phyloP scores from a whole-genome alignment of 495 filamentous ascomycete species.

The Aspergillus leporis region DNA sequence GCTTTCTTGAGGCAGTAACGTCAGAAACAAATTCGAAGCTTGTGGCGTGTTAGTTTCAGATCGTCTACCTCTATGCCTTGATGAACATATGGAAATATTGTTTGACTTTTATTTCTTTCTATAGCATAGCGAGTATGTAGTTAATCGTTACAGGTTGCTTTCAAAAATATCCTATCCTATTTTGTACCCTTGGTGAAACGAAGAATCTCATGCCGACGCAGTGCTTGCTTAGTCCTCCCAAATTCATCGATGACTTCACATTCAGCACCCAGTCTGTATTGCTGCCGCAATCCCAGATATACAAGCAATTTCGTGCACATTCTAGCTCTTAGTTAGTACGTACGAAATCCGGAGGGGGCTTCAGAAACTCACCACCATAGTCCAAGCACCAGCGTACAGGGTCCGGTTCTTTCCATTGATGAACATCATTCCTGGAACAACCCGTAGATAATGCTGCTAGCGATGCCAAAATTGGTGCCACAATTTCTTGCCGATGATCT shows the following conservation, averaged over 20 bases:
- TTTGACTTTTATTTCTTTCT: too few relatives aligned
- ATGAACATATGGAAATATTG: too few relatives aligned
- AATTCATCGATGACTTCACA: conserved; percentile 68
- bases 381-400: conserved; percentile 73
- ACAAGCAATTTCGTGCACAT: conserved; percentile 80
- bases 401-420: conserved; percentile 72
- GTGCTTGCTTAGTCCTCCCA: conserved; percentile 43
- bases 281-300: conserved; percentile 80
- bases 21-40: not conserved
- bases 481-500: conserved; percentile 73
- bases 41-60: not conserved
- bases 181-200: conserved; percentile 51
- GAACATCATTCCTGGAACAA: conserved; percentile 79
- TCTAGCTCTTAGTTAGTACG: conserved; percentile 35
- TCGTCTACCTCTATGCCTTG: too few relatives aligned
- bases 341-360: not conserved
- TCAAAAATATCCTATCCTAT: conserved; percentile 28
- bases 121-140: too few relatives aligned
- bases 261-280: conserved; percentile 70
- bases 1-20: not conserved
- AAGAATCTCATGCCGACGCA: conserved; percentile 58
- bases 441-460: conserved; percentile 77
- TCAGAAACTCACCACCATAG: conserved; percentile 60
- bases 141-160: too few relatives aligned
- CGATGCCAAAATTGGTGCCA: conserved; percentile 86